Conservation (phyloP, 1,139 yeast genomes). For the Arxiozyma heterogenica region DNA sequence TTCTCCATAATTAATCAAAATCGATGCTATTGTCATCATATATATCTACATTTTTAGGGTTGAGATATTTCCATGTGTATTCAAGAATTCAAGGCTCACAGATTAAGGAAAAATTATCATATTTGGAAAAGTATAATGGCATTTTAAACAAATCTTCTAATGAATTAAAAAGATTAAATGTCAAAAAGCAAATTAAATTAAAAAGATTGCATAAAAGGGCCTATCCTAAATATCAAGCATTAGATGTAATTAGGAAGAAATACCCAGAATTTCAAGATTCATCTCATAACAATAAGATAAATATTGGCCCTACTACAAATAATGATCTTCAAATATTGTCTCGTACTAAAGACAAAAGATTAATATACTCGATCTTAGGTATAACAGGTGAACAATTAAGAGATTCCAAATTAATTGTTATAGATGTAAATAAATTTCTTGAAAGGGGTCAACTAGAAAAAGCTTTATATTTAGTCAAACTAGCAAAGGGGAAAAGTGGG, state of each 20-base stretch:
- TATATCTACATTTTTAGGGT: neutral
- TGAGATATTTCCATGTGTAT: neutral
- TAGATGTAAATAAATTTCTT: constrained; percentile 45
- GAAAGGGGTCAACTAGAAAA: constrained; percentile 40
- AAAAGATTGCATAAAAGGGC: constrained; percentile 22
- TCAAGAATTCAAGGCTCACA: constrained; percentile 10
- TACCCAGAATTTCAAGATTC: constrained; percentile 5
- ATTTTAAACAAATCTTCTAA: constrained; percentile 14
- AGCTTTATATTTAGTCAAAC: constrained; percentile 44
- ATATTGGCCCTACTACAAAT: constrained; percentile 31
- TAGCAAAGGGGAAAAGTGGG: constrained; percentile 43
- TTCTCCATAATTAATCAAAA: too few species aligned
- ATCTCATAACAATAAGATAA: constrained; percentile 3
- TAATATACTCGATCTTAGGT: constrained; percentile 48
- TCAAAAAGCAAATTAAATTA: constrained; percentile 12
- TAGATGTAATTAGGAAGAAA: constrained; percentile 18
- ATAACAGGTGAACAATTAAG: constrained; percentile 45
- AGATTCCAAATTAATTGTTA: constrained; percentile 48
- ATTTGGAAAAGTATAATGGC: constrained; percentile 13
- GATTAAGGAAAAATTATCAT: constrained; percentile 17
- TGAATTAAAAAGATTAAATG: constrained; percentile 15
- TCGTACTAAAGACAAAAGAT: constrained; percentile 33
- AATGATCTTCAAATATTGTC: constrained; percentile 30
- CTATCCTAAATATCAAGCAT: constrained; percentile 25
- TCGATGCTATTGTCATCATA: neutral